Evolutionary conservation across 2,329 filamentous ascomycete species (phyloP).

Genomic region (Monosporascus sp.): DNA sequence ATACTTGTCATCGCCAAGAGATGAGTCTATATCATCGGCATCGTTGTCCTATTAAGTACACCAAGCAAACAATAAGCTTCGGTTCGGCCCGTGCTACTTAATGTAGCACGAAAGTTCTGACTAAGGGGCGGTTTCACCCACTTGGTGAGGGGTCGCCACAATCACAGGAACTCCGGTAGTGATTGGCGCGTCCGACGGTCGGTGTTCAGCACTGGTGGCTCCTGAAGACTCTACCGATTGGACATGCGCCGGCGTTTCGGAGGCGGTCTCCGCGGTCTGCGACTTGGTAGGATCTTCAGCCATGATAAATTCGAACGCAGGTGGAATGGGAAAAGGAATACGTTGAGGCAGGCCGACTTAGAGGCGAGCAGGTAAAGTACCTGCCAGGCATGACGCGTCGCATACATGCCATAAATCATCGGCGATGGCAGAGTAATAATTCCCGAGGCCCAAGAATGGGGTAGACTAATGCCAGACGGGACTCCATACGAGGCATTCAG

Average conservation of each 20-base stretch:
- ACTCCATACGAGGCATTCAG: too few species aligned
- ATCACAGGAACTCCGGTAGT: not conserved
- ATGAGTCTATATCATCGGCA: not conserved
- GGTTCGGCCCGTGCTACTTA: not conserved
- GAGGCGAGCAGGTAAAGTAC: too few species aligned
- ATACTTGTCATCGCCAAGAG: not conserved
- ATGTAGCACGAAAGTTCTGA: too few species aligned
- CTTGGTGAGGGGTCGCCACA: not conserved
- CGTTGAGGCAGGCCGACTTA: too few species aligned
- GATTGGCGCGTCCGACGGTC: not conserved
- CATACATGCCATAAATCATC: too few species aligned
- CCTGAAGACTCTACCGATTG: not conserved
- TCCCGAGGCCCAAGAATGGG: too few species aligned
- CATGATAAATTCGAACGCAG: not conserved
- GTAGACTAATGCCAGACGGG: too few species aligned
- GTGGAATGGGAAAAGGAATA: not conserved
- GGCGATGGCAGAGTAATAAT: too few species aligned
- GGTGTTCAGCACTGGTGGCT: not conserved
- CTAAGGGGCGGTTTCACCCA: not conserved
- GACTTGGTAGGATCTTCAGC: not conserved
- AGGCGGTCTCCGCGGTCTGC: not conserved
- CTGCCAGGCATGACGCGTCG: too few species aligned
- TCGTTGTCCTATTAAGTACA: not conserved
- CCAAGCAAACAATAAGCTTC: not conserved
- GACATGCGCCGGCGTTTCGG: not conserved